Evolutionary conservation across 352 stramenopile species (phyloP), one percentile per base, ranked within the genome.

Genomic region (Globisporangium orthogonon): DNA sequence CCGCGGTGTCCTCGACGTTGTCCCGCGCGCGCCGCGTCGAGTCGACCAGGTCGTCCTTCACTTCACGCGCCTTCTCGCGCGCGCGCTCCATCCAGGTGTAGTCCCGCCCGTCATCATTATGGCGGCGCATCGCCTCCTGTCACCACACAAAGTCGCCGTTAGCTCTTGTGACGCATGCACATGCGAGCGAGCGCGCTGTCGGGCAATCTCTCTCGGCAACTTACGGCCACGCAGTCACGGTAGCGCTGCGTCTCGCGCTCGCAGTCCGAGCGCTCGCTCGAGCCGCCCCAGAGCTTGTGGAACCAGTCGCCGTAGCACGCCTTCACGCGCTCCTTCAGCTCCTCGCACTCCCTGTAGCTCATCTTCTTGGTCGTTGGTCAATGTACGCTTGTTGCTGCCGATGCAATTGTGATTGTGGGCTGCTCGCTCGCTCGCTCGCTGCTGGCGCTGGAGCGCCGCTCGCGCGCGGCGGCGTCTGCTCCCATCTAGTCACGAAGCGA

Each of bases 291-390:
- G 44, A 92, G 71, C 33, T 72, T 69, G 59, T 89, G 76, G 68
- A 92, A 92, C 83, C 83, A 92, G 65, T 85, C 79, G 43, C 72
- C 78, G 66, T 92, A 92, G 71, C 83, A 92, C 51, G 71, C 73
- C 63, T 89, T 87, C 37, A 89, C 83, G 48, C 79, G 79, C 56
- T 88, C 76, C 67, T 92, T 92, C 58, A 75, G 73, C 67, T 89
- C 78, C 18, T 76, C 69, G 59, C 83, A 92, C 72, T 89, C 83
- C 53, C 73, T 65, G 54, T 76, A 86, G 43, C 70, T 61, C 61
- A 71, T 52, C 29, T 23, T 23, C 23, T 23, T 23, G 23, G 23
- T 23, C 23, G 23, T 23, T 23, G 1, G 23, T 23, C 23, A 23
- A 23, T 23, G 23, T 23, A 23, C 1, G 23, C 23, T 23, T 23